Evolutionary conservation across 352 stramenopile genomes (phyloP).

Genomic region (Phytophthora fragariaefolia): DNA sequence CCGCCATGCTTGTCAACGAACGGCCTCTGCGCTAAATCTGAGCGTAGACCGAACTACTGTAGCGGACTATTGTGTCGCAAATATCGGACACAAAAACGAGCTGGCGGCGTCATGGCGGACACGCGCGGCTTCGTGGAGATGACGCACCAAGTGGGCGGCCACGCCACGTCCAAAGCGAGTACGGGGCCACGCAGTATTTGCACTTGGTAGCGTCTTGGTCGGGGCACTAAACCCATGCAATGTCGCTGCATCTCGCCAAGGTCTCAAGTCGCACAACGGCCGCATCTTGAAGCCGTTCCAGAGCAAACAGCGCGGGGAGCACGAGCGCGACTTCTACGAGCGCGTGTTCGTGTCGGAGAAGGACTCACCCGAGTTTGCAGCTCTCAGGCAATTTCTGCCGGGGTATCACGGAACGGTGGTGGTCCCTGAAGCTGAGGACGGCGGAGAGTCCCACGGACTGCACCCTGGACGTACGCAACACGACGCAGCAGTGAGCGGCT

Average conservation of each 20-base stretch:
- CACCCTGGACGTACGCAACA: conserved; percentile 44
- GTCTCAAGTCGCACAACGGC: conserved; percentile 65
- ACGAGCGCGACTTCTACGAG: conserved; percentile 83
- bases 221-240: not conserved
- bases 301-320: conserved; percentile 75
- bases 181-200: not conserved
- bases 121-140: conserved; percentile 51
- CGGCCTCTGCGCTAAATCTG: conserved; percentile 4
- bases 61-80: not conserved
- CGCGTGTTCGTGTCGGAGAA: conserved; percentile 49
- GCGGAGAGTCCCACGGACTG: conserved; percentile 20
- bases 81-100: not conserved
- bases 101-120: conserved; percentile 9
- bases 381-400: conserved; percentile 59
- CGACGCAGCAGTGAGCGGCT: not conserved
- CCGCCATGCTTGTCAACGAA: conserved; percentile 26
- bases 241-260: conserved; percentile 31
- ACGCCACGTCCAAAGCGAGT: conserved; percentile 77
- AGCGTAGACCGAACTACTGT: conserved; percentile 14
- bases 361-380: conserved; percentile 27
- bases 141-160: conserved; percentile 82
- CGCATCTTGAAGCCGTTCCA: conserved; percentile 90
- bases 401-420: conserved; percentile 65
- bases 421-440: conserved; percentile 31
- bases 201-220: not conserved